Evolutionary conservation across 164 flowering plant species (phyloP), one percentile per base, ranked within the genome.

Genomic region (Brasenia schreberi): DNA sequence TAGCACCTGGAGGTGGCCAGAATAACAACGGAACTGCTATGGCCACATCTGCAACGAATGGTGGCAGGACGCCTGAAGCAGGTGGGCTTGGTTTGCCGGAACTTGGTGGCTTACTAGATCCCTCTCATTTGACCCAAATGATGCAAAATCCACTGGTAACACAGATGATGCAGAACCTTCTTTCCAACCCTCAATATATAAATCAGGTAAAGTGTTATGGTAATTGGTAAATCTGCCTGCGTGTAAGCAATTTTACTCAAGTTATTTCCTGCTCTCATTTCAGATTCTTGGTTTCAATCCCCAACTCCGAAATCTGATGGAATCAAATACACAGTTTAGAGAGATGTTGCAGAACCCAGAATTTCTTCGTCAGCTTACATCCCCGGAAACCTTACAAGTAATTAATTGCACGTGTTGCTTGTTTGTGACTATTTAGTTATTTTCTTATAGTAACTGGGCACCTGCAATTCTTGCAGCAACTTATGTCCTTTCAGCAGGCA

Each of bases 141-240:
- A 65, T 95, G 87, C 96, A 91, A 74, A 92, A 84, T 75, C 99
- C 99, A 62, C 90, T 90, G 53, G 67, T 95, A 45, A 75, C 93
- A 5, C 99, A 89, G 74, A 87, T 91, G 83, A 83, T 87, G 89
- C 97, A 91, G 70, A 80, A 75, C 73, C 43, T 85, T 61, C 77
- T 85, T 19, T 83, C 89, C 7, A 78, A 85, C 60, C 89, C 89
- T 59, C 85, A 85, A 64, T 80, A 83, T 72, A 77, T 85, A 87
- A 82, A 81, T 61, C 85, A 83, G 83, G 89, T 83, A 72, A 7
- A 18, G 42, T 49, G 56, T 14, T 14, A 33, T 33, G 39, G 39
- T 33, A 33, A 33, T 33, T 33, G 39, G 39, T 33, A 33, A 33
- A 33, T 33, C 39, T 33, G 39, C 4, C 4, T 33, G 39, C 2